A percentile compares a stretch with the other conserved stretches of the same genome.
phyloP scores from a whole-genome alignment of 2,329 filamentous ascomycete species.

The Monosporascus cannonballus region DNA sequence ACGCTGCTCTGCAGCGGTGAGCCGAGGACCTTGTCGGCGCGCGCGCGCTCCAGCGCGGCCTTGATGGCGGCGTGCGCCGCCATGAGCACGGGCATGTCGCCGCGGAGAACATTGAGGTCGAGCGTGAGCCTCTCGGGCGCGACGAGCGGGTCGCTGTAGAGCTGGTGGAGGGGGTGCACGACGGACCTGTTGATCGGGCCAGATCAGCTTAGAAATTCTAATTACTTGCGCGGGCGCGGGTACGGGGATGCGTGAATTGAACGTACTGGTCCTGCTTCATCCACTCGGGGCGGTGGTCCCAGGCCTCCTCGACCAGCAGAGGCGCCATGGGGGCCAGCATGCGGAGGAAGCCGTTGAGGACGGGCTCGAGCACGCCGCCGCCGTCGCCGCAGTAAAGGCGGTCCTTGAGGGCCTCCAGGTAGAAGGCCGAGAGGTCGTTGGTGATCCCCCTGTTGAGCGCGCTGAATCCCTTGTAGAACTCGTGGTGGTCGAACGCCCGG shows the following conservation, averaged over 20 bases:
- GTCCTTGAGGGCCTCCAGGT: conserved; percentile 89
- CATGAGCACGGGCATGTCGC: conserved; percentile 42
- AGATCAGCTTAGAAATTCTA: too few relatives aligned
- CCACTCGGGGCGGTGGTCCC: conserved; percentile 66
- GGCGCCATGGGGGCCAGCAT: conserved; percentile 81
- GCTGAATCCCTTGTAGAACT: conserved; percentile 75
- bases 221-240: not conserved
- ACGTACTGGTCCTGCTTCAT: conserved; percentile 47
- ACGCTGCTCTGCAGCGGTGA: conserved; percentile 77
- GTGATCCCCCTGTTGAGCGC: conserved; percentile 76
- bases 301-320: conserved; percentile 80
- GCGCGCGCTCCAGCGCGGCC: conserved; percentile 65
- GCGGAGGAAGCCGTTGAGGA: conserved; percentile 67
- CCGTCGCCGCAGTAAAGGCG: conserved; percentile 78
- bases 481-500: conserved; percentile 60
- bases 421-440: conserved; percentile 83
- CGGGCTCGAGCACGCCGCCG: conserved; percentile 55
- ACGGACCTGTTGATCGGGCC: conserved; percentile 14
- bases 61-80: conserved; percentile 64
- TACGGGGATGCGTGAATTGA: conserved; percentile 4
- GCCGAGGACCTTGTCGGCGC: conserved; percentile 65
- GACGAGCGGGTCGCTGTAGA: conserved; percentile 40
- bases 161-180: conserved; percentile 39
- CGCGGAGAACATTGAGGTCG: conserved; percentile 33
- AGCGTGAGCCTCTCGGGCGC: conserved; percentile 31